phyloP scores from a whole-genome alignment of 345 rosid genomes.

The Aethionema arabicum region DNA sequence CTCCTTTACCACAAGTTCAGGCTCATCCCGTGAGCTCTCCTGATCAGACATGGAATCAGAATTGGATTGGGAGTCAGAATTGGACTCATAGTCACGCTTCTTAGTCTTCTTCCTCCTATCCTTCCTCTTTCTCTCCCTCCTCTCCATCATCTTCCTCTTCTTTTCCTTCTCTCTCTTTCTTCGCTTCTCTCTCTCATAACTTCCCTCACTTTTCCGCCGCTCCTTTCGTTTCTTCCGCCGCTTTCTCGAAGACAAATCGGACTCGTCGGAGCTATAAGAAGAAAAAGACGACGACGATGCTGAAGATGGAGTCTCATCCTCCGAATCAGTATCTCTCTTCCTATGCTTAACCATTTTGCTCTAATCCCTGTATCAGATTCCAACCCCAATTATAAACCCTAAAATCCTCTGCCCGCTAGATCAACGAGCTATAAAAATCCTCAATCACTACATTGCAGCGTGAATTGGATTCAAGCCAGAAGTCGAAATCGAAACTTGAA shows the following conservation, averaged over 20 bases:
- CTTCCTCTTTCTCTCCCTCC: conserved; percentile 45
- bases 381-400: conserved; percentile 23
- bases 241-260: conserved; percentile 45
- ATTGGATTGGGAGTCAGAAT: conserved; percentile 30
- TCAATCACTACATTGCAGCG: too few relatives aligned
- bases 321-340: conserved; percentile 42
- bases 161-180: conserved; percentile 45
- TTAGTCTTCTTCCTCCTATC: conserved; percentile 45
- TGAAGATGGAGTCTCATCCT: conserved; percentile 38
- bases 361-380: conserved; percentile 21
- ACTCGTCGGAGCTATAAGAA: conserved; percentile 45
- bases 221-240: conserved; percentile 41
- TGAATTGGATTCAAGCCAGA: too few relatives aligned
- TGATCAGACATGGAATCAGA: conserved; percentile 43
- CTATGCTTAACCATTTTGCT: conserved; percentile 33
- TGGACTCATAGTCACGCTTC: conserved; percentile 41
- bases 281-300: conserved; percentile 40
- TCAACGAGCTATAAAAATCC: too few relatives aligned
- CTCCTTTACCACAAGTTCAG: conserved; percentile 51
- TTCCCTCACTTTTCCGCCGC: conserved; percentile 42
- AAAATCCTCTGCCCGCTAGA: neutral
- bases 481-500: too few relatives aligned
- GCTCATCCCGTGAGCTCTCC: conserved; percentile 34
- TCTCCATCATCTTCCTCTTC: conserved; percentile 41
- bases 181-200: conserved; percentile 57